phyloP scores from a whole-genome alignment of 2,329 filamentous ascomycete species.

The Coccinonectria pachysandricola region DNA sequence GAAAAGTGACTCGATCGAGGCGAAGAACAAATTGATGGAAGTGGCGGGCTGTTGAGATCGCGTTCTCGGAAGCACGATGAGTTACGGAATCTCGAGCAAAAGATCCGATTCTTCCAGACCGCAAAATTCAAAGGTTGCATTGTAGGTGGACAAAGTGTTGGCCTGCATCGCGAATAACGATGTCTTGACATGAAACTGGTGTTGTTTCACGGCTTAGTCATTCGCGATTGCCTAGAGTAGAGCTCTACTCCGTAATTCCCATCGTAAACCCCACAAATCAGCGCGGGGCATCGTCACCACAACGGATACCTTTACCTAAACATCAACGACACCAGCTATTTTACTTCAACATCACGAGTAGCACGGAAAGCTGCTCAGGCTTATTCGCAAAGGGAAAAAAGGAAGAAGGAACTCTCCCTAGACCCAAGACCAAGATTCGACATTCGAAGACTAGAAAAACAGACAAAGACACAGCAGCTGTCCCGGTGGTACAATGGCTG shows the following conservation, averaged over 20 bases:
- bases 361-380: too few relatives aligned
- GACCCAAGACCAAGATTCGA: constrained; percentile 3
- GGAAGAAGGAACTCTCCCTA: constrained; percentile 1
- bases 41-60: too few relatives aligned
- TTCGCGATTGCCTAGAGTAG: constrained; percentile 1
- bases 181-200: too few relatives aligned
- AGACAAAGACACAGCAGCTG: constrained; percentile 6
- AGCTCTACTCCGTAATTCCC: background rate
- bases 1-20: too few relatives aligned
- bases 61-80: too few relatives aligned
- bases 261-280: constrained; percentile 1
- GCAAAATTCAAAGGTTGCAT: constrained; percentile 7
- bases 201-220: constrained; percentile 6
- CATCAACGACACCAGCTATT: too few relatives aligned
- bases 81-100: constrained; percentile 1
- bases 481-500: constrained; percentile 33
- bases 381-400: constrained; percentile 1
- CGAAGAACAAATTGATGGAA: too few relatives aligned
- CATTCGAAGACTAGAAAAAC: background rate
- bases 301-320: too few relatives aligned
- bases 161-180: too few relatives aligned
- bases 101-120: constrained; percentile 1
- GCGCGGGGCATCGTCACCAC: constrained; percentile 5
- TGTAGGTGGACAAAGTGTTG: too few relatives aligned
- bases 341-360: too few relatives aligned